Evolutionary conservation across 768 basidiomycete species (phyloP), one percentile per base, ranked within the genome.

Genomic region (Glaciozyma martinii): DNA sequence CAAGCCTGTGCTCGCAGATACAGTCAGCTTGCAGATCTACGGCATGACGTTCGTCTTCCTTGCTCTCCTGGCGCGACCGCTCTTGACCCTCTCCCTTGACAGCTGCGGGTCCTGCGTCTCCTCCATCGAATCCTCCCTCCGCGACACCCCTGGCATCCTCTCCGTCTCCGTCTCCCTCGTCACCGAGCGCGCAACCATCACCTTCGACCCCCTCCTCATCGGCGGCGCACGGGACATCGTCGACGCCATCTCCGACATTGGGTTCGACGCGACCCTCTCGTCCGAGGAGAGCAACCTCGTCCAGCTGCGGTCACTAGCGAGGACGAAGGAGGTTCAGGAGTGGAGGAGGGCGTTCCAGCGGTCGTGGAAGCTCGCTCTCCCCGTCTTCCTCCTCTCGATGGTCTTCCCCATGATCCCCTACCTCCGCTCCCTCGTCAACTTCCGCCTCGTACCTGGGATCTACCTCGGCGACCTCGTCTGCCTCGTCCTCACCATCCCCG

Each of bases 371-470:
- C 94, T 99, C 74, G 91, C 91, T 58, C 67, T 93, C 0, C 95
- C 95, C n/a, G 91, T 93, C 47, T 97, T 98, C 78, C 83, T 95
- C 76, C 78, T 98, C 60, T 81, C 82, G 65, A 98, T 98, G 93
- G 75, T 97, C 59, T 82, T 84, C 40, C 85, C 84, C 5, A 84
- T 80, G 71, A 81, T 92, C 54, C 79, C 82, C 42, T 82, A 83
- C 65, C 75, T 92, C 62, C 81, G 77, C 42, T 75, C 80, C 4
- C 59, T 92, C 49, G 76, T 85, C 68, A 76, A 76, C 23, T 77
- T 74, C 73, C 79, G 78, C 42, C 67, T 91, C 16, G 79, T 84
- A 65, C 81, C 80, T 50, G 88, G 86, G 44, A 77, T 97, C 43
- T 89, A 88, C 74, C 77, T 95, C 23, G 88, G 88, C 42, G 91